Base-by-base conservation (phyloP, 2,329 filamentous ascomycete genomes). In the Fusarium sp. region DNA sequence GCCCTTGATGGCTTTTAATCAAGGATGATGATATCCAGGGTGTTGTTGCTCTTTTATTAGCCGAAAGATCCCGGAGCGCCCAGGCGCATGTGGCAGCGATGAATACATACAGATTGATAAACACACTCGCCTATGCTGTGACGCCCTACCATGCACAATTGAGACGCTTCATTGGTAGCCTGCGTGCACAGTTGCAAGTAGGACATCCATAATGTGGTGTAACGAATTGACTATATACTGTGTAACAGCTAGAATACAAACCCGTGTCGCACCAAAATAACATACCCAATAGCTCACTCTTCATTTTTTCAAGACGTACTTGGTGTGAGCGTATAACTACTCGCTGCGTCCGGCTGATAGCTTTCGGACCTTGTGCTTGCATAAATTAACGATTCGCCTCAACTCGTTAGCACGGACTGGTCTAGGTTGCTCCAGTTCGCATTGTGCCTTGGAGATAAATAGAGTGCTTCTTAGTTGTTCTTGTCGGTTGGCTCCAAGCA, bases 351-450 rank as follows among this genome's bases (percentile, higher is more conserved):
- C 63, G 2, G 52, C 63, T 11, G 66, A 62, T 13, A 68, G 57
- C 37, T 58, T 60, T 17, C 66, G 63, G 39, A 66, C 51, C 7
- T 61, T 72, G 10, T 67, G 63, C 41, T 67, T 70, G 46, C 71
- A 75, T 17, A 74, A 47, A 36, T 68, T 71, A 3, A 70, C 65
- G 7, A 76, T 53, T 21, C 72, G 62, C 53, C 60, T 70, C 48
- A 74, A 48, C 47, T 76, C 72, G 9, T 61, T 68, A 5, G 63
- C 69, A 49, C 70, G 63, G 6, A 76, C 57, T 3, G 74, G 74
- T 27, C 57, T 65, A 3, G 74, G 73, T 44, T 75, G 71, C 41
- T 75, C 67, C 14, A 76, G 58, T 2, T 53, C 44, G 19, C 74
- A 76, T n/a, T 62, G 53, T 11, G 57, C 66, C 37, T 65, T 70